Conservation (phyloP, 768 basidiomycete genomes). For the Mycena rebaudengoi region DNA sequence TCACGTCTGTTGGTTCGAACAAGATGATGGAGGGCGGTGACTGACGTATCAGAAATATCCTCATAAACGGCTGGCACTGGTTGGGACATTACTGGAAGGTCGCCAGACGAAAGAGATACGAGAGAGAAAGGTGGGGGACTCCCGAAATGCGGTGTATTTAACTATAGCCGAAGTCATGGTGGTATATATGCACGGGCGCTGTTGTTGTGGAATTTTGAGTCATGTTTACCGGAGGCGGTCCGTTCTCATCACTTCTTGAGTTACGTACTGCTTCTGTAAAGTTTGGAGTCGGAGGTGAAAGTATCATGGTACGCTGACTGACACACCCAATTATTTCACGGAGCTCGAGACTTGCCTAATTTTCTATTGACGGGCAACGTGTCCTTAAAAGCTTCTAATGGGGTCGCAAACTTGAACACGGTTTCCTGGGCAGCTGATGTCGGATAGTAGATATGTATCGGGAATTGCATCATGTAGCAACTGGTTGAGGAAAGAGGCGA, state of each 20-base stretch:
- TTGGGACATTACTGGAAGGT: conserved; percentile 11
- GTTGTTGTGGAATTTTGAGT: conserved; percentile 8
- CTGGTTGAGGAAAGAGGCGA: not conserved
- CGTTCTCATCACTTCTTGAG: not conserved
- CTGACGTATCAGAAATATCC: conserved; percentile 24
- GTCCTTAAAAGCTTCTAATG: no score
- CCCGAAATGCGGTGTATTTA: conserved; percentile 1
- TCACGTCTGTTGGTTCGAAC: not conserved
- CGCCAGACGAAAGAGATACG: not conserved
- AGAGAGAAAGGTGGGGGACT: no score
- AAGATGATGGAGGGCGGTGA: not conserved
- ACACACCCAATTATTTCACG: no score
- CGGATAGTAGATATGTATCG: no score
- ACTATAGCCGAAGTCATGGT: not conserved
- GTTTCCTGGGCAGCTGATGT: no score
- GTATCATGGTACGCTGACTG: no score
- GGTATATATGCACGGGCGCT: conserved; percentile 9
- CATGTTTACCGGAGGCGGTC: conserved; percentile 18
- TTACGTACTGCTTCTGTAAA: conserved; percentile 15
- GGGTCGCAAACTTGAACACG: no score
- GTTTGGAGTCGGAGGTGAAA: conserved; percentile 13
- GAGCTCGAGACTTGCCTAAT: no score
- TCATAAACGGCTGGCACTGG: not conserved
- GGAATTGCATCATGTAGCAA: not conserved
- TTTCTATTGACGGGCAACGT: no score